Percentiles rank a stretch among this genome's conserved stretches.
These are phyloP conservation scores for Camelina neglecta DNA, from an alignment of 345 rosid species.

Conservation along the genomic window DNA sequence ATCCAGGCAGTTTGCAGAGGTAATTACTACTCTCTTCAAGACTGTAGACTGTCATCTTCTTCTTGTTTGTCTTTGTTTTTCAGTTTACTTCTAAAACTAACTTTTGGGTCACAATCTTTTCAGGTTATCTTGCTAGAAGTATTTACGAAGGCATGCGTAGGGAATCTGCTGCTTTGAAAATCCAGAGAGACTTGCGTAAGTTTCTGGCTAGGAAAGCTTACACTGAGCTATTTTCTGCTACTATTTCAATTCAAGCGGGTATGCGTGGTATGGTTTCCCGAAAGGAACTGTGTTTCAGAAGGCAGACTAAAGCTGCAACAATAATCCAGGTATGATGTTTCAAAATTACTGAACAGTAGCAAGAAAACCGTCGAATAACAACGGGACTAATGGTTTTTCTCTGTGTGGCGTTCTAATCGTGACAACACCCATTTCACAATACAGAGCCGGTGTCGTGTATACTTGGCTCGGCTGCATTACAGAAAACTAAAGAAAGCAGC, in stretches of 20 bases:
- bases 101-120: slow-evolving; percentile 2
- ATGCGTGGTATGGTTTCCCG: slow-evolving; percentile 97
- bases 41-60: slow-evolving; percentile 16
- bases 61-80: slow-evolving; percentile 13
- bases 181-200: slow-evolving; percentile 84
- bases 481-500: slow-evolving; percentile 76
- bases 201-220: slow-evolving; percentile 79
- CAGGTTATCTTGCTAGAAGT: slow-evolving; percentile 81
- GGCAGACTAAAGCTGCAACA: slow-evolving; percentile 78
- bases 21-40: slow-evolving; percentile 36
- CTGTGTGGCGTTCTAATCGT: slow-evolving; percentile 29
- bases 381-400: background rate
- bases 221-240: slow-evolving; percentile 58
- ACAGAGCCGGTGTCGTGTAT: slow-evolving; percentile 81
- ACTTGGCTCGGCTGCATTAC: slow-evolving; percentile 65
- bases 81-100: background rate
- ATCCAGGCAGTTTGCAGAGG: slow-evolving; percentile 95
- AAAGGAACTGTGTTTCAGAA: slow-evolving; percentile 72
- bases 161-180: slow-evolving; percentile 80
- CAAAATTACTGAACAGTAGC: slow-evolving; percentile 7
- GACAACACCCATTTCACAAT: slow-evolving; percentile 33
- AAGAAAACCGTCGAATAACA: background rate
- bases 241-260: slow-evolving; percentile 75
- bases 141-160: slow-evolving; percentile 70
- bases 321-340: slow-evolving; percentile 65